Evolutionary conservation across 1,284 basidiomycete genomes (phyloP), one percentile per base, ranked within the genome.

Genomic region (Athelia psychrophila): DNA sequence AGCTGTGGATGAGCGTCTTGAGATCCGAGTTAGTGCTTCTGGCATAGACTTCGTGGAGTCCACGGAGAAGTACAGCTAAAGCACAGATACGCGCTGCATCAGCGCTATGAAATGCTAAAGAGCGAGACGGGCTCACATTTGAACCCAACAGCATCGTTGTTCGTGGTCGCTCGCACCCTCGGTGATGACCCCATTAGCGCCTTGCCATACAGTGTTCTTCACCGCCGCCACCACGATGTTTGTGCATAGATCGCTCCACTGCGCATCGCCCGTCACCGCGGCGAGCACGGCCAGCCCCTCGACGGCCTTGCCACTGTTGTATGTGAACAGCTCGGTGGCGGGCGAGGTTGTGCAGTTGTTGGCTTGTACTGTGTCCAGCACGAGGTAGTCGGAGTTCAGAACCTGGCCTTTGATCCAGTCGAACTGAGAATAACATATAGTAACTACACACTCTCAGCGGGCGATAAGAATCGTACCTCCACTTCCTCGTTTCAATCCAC

Each of bases 291-390:
- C 72, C 30, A 79, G 61, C 1, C 76, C 80, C 56, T 81, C 78
- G 30, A 81, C 67, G 49, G 67, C 75, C 53, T 81, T 81, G 33
- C 79, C 78, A 33, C 64, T 72, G 54, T 80, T 81, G 56, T 80
- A 80, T 0, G 77, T 80, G 60, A 79, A 80, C 6, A 76, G 50
- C 71, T 72, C 76, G 2, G 53, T 66, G 2, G 69, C 59, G 1
- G 75, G 68, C 0, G 75, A 75, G 32, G 74, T 63, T 2, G 69
- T 64, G 61, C 78, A 81, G 49, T 77, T 70, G 20, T 69, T 63
- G 2, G 64, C 76, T 54, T 74, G 65, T 44, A 80, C 68, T 6
- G 72, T 72, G 58, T 81, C 79, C n/a, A 80, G 67, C 3, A 77
- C 68, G 16, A 81, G 67, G 48, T 68, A 56, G 46, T 68, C 61